Evolutionary conservation across 371 early-diverging fungal species (phyloP), one percentile per base, ranked within the genome.

Genomic region (Actinomortierella wolfii): DNA sequence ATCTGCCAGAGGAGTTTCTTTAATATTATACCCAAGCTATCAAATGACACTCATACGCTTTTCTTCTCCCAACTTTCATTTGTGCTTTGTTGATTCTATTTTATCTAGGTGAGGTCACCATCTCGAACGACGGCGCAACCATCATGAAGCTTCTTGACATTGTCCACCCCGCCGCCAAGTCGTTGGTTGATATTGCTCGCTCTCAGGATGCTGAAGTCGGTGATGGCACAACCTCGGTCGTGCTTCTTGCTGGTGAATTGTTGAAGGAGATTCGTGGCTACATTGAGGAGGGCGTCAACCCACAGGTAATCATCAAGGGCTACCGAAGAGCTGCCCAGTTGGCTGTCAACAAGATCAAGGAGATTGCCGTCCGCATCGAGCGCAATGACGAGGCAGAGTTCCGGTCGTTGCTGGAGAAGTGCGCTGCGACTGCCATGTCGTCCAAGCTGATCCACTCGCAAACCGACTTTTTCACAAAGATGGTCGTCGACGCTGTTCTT

Each of bases 161-260:
- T 67, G 96, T 96, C 44, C 99, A 99, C 78, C 99, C 99, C 49
- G 99, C 99, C 29, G 99, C 96, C 59, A 96, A 96, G 82, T 92
- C 99, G 6, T 83, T 99, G 28, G 98, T 98, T 11, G 97, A 95
- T 70, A 96, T 99, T 79, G 97, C 98, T 42, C 89, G 99, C 61
- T 92, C 98, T 50, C 99, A 99, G 86, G 99, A 99, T 85, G 97
- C 96, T n/a, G 99, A 99, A 86, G 97, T 96, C 62, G 99, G 99
- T 58, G 99, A 99, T 79, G 99, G 99, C 63, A 99, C 99, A 26
- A 99, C 99, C 14, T 96, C 96, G 82, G 99, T 99, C 14, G 98
- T 99, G 15, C 83, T 99, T 34, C 85, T 99, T 40, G 97, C 99
- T 42, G 95, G 95, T 54, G 99, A 99, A 80, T 88, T 99, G 20